Evolutionary conservation across 75 land plant species (phyloP).

Genomic region (Gnetum montanum): DNA sequence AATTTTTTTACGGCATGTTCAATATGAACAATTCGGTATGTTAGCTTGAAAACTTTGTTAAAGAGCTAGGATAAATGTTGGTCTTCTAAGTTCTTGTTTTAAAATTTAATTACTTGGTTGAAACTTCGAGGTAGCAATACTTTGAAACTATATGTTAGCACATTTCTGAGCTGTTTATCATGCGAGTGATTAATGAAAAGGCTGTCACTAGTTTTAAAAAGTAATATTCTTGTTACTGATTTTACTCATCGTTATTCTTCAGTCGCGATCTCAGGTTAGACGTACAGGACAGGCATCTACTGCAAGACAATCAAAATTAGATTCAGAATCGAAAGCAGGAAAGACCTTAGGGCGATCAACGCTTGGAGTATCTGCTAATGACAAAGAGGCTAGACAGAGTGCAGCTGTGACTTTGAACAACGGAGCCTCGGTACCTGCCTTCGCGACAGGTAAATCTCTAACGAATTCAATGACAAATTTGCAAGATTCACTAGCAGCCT

Average conservation of each 20-base stretch:
- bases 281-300: constrained; percentile 12
- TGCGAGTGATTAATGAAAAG: too few relatives aligned
- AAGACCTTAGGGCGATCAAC: constrained; percentile 19
- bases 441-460: constrained; percentile 21
- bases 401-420: constrained; percentile 16
- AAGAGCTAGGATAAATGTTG: too few relatives aligned
- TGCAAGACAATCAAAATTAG: constrained; percentile 29
- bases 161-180: too few relatives aligned
- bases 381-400: constrained; percentile 31
- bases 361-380: constrained; percentile 16
- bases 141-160: not conserved
- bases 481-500: constrained; percentile 12
- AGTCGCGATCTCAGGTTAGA: constrained; percentile 22
- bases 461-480: constrained; percentile 7
- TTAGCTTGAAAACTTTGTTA: too few relatives aligned
- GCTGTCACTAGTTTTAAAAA: too few relatives aligned
- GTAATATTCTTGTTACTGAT: too few relatives aligned
- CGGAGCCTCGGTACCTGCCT: constrained; percentile 18
- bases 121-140: not conserved
- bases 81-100: too few relatives aligned
- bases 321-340: constrained; percentile 34
- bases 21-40: too few relatives aligned
- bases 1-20: too few relatives aligned
- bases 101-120: too few relatives aligned
- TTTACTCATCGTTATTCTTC: constrained; percentile 1